Base-by-base conservation (phyloP, 164 flowering plant species). In the Sextonia rubra region DNA sequence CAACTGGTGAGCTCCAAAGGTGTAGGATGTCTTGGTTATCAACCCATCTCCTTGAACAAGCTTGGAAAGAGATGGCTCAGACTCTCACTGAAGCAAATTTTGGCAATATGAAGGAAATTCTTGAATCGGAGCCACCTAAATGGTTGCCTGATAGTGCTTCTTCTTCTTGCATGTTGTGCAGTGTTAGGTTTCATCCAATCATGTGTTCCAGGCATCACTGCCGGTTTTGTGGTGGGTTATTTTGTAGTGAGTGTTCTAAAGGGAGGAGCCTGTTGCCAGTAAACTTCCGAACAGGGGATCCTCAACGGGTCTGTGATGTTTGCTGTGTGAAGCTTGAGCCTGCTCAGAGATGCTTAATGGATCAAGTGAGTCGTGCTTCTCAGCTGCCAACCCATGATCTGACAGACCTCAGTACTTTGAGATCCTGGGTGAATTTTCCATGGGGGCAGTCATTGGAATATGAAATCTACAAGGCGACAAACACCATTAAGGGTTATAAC, bases 361-460 rank as follows among this genome's bases (percentile, higher is more conserved):
- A 93, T 74, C 91, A 88, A 85, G 94, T 96, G 3, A 96, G 99
- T 80, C 80, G 84, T 69, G 99, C 99, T 73, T 85, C 97, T 32
- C 99, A 91, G 83, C 77, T 89, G 71, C 95, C 98, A 37, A 93
- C 97, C 7, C 91, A 86, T 78, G 99, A 93, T 82, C 75, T 96
- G 75, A 96, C 95, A 75, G 98, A 96, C 79, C 94, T 96, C 55
- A 93, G 97, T 77, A 93, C 99, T 55, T 81, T 96, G 81, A 83
- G 99, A 78, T 96, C 99, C 26, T 96, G 99, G 99, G 79, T 89
- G 20, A 93, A 93, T 71, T 90, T 96, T 70, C 98, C 98, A 27
- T 93, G 98, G 99, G 95, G 92, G 17, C 96, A 93, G 71, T 86
- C 98, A 15, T 89, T 93, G 99, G 98, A 93, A 71, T 83, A 90